Evolutionary conservation across 2,329 filamentous ascomycete genomes (phyloP).

Genomic region (Fusarium sp.): DNA sequence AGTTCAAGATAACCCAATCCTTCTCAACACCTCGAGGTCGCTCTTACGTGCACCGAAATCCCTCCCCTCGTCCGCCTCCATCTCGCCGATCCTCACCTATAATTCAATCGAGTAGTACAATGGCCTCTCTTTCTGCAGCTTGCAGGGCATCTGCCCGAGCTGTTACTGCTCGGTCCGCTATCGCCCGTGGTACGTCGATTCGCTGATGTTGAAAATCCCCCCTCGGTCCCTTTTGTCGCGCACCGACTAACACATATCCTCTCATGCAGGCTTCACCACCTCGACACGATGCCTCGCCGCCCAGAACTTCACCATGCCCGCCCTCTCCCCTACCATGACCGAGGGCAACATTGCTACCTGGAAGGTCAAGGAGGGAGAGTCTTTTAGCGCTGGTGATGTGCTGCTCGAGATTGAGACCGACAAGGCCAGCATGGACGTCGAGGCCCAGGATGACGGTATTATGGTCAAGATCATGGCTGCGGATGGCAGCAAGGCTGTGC

Average conservation of each 20-base stretch:
- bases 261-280: constrained; percentile 69
- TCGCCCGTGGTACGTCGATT: constrained; percentile 65
- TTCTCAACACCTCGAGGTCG: constrained; percentile 40
- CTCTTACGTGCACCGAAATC: constrained; percentile 36
- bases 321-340: constrained; percentile 92
- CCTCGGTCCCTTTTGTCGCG: constrained; percentile 42
- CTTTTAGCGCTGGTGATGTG: constrained; percentile 84
- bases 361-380: constrained; percentile 89
- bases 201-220: constrained; percentile 20
- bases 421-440: constrained; percentile 94
- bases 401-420: constrained; percentile 93
- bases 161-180: constrained; percentile 59
- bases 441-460: constrained; percentile 89
- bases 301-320: constrained; percentile 91
- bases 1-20: constrained; percentile 28
- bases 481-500: constrained; percentile 79
- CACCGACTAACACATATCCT: constrained; percentile 38
- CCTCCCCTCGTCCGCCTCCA: constrained; percentile 24
- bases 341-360: constrained; percentile 88
- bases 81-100: constrained; percentile 35
- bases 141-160: constrained; percentile 73
- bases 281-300: constrained; percentile 74
- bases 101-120: constrained; percentile 53
- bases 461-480: constrained; percentile 82
- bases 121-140: constrained; percentile 74